Base-by-base conservation (phyloP, 345 rosid species). In the Draba incana region DNA sequence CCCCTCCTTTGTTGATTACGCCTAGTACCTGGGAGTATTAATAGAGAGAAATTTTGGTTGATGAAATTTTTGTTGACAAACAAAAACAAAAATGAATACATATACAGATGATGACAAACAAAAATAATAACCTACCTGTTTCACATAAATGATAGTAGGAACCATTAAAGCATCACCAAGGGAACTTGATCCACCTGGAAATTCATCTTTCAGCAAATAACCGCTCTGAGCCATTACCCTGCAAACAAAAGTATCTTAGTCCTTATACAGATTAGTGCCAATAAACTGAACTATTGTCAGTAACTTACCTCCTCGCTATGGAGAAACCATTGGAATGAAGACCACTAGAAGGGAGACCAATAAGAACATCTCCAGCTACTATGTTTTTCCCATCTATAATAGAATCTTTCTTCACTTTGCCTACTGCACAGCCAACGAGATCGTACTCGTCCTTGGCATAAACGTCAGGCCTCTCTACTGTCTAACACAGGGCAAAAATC, bases 321-420 rank as follows among this genome's bases (percentile, higher is more conserved):
- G 97, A 94, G 78, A 87, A 94, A 31, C 99, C 97, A 77, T 94
- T 94, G 8, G 96, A 94, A 78, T 91, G 98, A 41, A 91, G 92
- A 39, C 97, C 99, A 50, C 92, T 91, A 10, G 98, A 89, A 59
- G 96, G 96, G 55, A 93, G 77, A 47, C 98, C 97, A 74, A 90
- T 83, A 45, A 90, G 84, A 11, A 83, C 83, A 78, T 90, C 96
- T 66, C 97, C 93, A 46, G 82, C 86, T 31, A 69, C 82, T 15
- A 91, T 88, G 77, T 72, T 82, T 78, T 84, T 88, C 20, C 99
- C 99, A 50, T 94, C 85, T 60, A 94, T 91, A 16, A 87, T 84
- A 3, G 95, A 81, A 46, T 77, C 83, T 85, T 85, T 89, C 69
- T 86, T 85, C 46, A 94, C 96, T 33, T 79, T 77, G 55, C 98